Evolutionary conservation across 495 filamentous ascomycete genomes (phyloP), one percentile per base, ranked within the genome.

Genomic region (Lichenothelia convexa): DNA sequence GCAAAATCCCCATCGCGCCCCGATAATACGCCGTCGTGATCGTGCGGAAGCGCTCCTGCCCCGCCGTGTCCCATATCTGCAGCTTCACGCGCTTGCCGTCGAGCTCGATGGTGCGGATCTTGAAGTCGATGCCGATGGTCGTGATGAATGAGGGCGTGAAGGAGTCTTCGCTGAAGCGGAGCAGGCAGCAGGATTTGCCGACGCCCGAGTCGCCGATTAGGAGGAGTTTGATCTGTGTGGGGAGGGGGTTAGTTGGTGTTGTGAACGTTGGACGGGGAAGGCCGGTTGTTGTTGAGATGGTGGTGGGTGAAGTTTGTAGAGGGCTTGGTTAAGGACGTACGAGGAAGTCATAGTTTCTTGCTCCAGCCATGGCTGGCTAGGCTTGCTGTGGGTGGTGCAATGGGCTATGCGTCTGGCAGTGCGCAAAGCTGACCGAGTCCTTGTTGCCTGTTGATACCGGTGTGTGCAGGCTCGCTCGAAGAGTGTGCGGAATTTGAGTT

Each of bases 111-210:
- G 89, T 97, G 32, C 89, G 73, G 48, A 97, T 97, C 68, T 97
- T 97, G 65, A 97, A 97, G 59, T 99, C 89, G 63, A 99, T 99
- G 39, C 89, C 89, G 59, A 99, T 95, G 34, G 89, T 97, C 19
- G 89, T 95, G 64, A 97, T 97, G 65, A 95, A 97, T 43, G 85
- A 93, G 22, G 89, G 89, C 21, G 78, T 97, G 63, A 97, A 97
- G 8, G 85, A 93, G 63, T 97, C 89, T 63, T 97, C 89, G 57
- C 85, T 93, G 65, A 97, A 97, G 49, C 89, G 82, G 44, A 97
- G 67, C 50, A 97, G 71, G 62, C 89, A 97, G 70, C 89, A 97
- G 42, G 89, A 95, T 61, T 97, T 97, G 46, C 89, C 89, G 7
- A 95, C 89, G 41, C 89, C 89, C 12, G 85, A 93, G 64, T 97